Base-by-base conservation (phyloP, 2,329 filamentous ascomycete genomes). In the Alternaria sp. region DNA sequence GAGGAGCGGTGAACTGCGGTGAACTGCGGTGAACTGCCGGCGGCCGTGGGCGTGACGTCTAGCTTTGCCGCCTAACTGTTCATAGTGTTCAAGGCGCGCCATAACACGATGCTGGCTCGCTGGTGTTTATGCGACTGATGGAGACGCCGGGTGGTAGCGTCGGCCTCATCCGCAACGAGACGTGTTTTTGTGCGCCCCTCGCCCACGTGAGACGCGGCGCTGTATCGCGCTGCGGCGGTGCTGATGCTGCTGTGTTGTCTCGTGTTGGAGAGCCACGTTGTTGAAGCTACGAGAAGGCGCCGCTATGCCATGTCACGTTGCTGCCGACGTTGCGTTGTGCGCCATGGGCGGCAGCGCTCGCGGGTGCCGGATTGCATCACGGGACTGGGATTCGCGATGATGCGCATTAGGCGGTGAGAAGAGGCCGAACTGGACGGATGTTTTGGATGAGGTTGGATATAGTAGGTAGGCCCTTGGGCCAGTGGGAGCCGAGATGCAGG, bases 1-100 rank as follows among this genome's bases (percentile, higher is more conserved):
- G 64, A 72, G 58, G 65, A 68, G 73, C 70, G 72, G 72, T 74
- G 67, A 72, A 73, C 57, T 69, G 73, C 74, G 73, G 69, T 74
- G 72, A 77, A 77, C 65, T 75, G 73, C 72, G 70, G 73, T 73
- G 71, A 77, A 77, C 65, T 75, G 72, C 72, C 70, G 74, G 65
- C 59, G 73, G 65, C 60, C 48, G 65, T 55, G 64, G 64, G 68
- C 70, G 74, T 70, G 66, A 70, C 68, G 60, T 69, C 44, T 60
- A 60, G 54, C 56, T 50, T 49, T 34, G 30, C 36, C 44, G 44
- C 36, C 62, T 70, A 74, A 66, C 67, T 66, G 65, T 61, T 22
- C 46, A 62, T 48, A 62, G 55, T 67, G 65, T 61, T 22, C 49
- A 63, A 54, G 63, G 55, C 57, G 60, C 62, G 63, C 67, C 64